phyloP scores from a whole-genome alignment of 2,329 filamentous ascomycete species.

The Cadophora sp. region DNA sequence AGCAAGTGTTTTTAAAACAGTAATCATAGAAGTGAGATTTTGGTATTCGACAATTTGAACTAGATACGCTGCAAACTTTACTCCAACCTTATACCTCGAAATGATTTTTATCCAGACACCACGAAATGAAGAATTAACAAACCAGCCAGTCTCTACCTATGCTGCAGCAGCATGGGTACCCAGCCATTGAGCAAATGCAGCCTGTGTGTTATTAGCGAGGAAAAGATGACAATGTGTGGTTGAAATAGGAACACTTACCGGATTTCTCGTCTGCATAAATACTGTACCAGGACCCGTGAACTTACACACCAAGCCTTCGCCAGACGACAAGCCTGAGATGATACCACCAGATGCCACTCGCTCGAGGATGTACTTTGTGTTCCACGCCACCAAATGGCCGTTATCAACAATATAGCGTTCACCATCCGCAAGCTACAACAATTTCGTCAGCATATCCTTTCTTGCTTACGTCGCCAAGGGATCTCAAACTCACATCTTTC shows the following conservation, averaged over 20 bases:
- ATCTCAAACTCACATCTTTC: slow-evolving; percentile 75
- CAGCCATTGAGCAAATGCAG: slow-evolving; percentile 42
- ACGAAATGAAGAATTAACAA: not conserved
- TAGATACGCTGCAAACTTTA: slow-evolving; percentile 16
- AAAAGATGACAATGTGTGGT: not conserved
- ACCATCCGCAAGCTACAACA: slow-evolving; percentile 59
- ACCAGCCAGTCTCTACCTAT: slow-evolving; percentile 18
- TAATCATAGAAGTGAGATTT: not conserved
- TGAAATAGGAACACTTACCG: slow-evolving; percentile 55
- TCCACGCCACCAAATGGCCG: slow-evolving; percentile 94
- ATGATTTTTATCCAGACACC: slow-evolving; percentile 8
- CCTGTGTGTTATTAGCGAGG: slow-evolving; percentile 24
- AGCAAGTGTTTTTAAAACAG: not conserved
- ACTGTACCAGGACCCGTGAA: slow-evolving; percentile 92
- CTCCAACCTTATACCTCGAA: slow-evolving; percentile 10
- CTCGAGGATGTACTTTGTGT: slow-evolving; percentile 91
- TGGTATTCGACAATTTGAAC: slow-evolving; percentile 13
- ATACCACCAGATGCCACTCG: slow-evolving; percentile 89
- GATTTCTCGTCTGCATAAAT: slow-evolving; percentile 91
- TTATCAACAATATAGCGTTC: slow-evolving; percentile 95
- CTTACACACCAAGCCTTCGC: slow-evolving; percentile 91
- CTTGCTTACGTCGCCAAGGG: not conserved
- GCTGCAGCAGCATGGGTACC: slow-evolving; percentile 38
- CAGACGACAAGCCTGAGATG: slow-evolving; percentile 82
- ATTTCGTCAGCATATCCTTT: slow-evolving; percentile 25